Conservation (phyloP, 1,284 basidiomycete genomes). For the Ustilago bromivora region DNA sequence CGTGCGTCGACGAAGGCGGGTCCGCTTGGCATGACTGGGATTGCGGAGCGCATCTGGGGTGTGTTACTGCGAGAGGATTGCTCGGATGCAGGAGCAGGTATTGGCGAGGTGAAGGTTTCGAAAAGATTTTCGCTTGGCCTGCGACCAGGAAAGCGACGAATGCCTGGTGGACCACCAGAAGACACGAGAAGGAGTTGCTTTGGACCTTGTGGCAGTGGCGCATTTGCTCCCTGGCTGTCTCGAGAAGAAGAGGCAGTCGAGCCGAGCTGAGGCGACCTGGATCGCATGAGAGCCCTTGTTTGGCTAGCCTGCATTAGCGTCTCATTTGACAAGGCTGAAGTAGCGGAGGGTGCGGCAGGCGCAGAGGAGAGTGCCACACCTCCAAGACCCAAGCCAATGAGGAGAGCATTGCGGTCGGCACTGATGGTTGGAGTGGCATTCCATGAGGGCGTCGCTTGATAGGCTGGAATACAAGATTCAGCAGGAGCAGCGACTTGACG, state of each 20-base stretch:
- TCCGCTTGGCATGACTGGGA: conserved; percentile 46
- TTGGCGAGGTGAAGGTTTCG: conserved; percentile 18
- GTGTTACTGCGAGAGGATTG: conserved; percentile 31
- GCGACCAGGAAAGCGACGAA: conserved; percentile 31
- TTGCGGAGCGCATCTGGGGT: conserved; percentile 35
- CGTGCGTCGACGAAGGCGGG: conserved; percentile 31
- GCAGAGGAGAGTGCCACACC: conserved; percentile 16
- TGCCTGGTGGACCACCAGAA: conserved; percentile 35
- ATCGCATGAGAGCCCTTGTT: conserved; percentile 3
- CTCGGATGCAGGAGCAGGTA: conserved; percentile 10
- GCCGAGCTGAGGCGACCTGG: conserved; percentile 24
- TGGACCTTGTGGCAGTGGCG: conserved; percentile 21
- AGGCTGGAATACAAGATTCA: conserved; percentile 27
- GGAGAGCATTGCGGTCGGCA: conserved; percentile 30
- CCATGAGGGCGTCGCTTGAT: conserved; percentile 23
- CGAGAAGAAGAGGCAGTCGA: conserved; percentile 2
- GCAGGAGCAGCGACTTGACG: conserved; percentile 14
- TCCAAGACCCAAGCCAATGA: conserved; percentile 34
- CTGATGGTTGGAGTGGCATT: conserved; percentile 21
- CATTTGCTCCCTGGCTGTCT: neutral
- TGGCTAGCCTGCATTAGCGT: conserved; percentile 16
- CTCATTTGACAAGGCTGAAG: conserved; percentile 7
- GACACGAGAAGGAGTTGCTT: conserved; percentile 38
- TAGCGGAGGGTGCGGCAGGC: neutral
- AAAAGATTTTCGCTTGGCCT: conserved; percentile 30